Percentiles rank a stretch among this genome's conserved stretches.
phyloP scores from a whole-genome alignment of 805 yeast species.

The Metschnikowia corniflorae region DNA sequence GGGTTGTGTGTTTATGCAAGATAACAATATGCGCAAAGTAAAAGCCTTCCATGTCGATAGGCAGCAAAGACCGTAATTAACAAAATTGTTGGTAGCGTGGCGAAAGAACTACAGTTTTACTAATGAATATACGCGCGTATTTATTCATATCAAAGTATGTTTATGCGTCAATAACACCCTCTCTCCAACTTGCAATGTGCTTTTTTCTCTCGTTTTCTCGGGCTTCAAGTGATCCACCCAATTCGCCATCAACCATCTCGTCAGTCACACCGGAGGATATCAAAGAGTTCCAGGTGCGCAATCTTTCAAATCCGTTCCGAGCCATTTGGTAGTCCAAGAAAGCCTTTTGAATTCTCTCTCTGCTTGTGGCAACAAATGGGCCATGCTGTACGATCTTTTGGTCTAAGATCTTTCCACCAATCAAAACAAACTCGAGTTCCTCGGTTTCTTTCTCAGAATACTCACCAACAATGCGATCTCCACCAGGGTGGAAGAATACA shows the following conservation, averaged over 20 bases:
- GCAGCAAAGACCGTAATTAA: no score
- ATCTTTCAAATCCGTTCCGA: constrained; percentile 65
- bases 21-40: no score
- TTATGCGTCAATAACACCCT: constrained; percentile 8
- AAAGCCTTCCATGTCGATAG: no score
- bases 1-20: no score
- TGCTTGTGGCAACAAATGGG: constrained; percentile 79
- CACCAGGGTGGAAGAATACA: constrained; percentile 67
- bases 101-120: neutral
- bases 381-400: constrained; percentile 85
- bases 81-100: neutral
- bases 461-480: constrained; percentile 55
- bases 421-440: constrained; percentile 58
- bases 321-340: constrained; percentile 69
- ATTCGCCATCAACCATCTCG: constrained; percentile 38
- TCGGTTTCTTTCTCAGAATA: constrained; percentile 35
- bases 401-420: constrained; percentile 71
- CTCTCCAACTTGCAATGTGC: constrained; percentile 8
- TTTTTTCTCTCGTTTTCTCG: constrained; percentile 25
- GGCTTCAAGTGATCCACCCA: constrained; percentile 31
- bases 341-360: constrained; percentile 64
- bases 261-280: constrained; percentile 42
- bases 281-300: constrained; percentile 55
- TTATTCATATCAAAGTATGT: no score
- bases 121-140: neutral